A percentile compares a stretch with the other conserved stretches of the same genome.
Evolutionary conservation across 306 rosid genomes (phyloP).

Genomic region (Ormosia emarginata): DNA sequence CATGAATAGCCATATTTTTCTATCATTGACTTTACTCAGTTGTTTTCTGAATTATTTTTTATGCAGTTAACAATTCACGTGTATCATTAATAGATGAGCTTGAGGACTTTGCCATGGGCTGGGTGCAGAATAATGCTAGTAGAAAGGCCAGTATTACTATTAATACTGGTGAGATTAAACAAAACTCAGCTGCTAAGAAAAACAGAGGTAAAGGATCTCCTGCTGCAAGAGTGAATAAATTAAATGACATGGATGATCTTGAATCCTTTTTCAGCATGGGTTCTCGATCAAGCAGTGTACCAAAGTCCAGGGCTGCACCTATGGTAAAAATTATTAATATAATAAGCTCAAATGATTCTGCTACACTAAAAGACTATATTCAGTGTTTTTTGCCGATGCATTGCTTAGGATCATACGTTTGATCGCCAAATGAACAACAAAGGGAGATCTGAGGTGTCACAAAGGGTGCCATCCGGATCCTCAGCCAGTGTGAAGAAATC

Average conservation of each 20-base stretch:
- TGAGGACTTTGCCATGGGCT: constrained; percentile 72
- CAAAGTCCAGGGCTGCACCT: constrained; percentile 64
- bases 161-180: constrained; percentile 25
- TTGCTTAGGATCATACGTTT: constrained; percentile 57
- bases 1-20: neutral
- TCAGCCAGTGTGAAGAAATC: constrained; percentile 55
- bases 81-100: constrained; percentile 74
- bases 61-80: constrained; percentile 47
- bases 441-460: constrained; percentile 47
- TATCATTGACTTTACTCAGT: constrained; percentile 10
- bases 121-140: constrained; percentile 35
- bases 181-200: constrained; percentile 34
- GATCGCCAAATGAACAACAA: constrained; percentile 42
- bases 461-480: constrained; percentile 43
- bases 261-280: constrained; percentile 63
- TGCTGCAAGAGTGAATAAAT: constrained; percentile 28
- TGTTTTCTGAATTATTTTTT: neutral
- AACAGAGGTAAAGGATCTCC: constrained; percentile 33
- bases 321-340: constrained; percentile 43
- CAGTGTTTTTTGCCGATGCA: constrained; percentile 25
- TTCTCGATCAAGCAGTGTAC: constrained; percentile 74
- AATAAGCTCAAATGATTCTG: constrained; percentile 17
- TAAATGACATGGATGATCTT: constrained; percentile 49
- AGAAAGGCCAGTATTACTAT: constrained; percentile 33
- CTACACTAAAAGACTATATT: constrained; percentile 11